Conservation (phyloP, 768 basidiomycete genomes). For the Boletus speciosus region DNA sequence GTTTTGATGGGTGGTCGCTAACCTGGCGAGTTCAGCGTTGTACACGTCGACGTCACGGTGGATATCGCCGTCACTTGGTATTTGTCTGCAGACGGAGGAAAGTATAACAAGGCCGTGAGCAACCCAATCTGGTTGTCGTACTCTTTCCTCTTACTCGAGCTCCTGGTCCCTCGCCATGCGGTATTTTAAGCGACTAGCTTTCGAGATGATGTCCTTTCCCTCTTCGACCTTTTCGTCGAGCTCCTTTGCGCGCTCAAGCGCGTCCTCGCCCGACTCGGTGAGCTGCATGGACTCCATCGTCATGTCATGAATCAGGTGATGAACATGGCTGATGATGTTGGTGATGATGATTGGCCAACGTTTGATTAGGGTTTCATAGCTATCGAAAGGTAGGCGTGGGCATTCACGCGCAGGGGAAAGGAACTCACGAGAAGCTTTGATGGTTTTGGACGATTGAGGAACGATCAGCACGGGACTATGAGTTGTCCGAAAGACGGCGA, state of each 20-base stretch:
- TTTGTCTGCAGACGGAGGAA: slow-evolving; percentile 41
- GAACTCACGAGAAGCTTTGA: slow-evolving; percentile 61
- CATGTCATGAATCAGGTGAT: slow-evolving; percentile 63
- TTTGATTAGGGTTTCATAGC: slow-evolving; percentile 75
- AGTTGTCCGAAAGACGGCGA: background rate
- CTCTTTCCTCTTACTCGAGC: slow-evolving; percentile 50
- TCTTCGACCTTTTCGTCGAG: slow-evolving; percentile 55
- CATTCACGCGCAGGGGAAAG: background rate
- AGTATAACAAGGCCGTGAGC: background rate
- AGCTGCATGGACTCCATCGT: slow-evolving; percentile 38
- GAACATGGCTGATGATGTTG: slow-evolving; percentile 69
- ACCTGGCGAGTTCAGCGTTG: slow-evolving; percentile 63
- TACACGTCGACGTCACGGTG: slow-evolving; percentile 54
- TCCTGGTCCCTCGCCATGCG: slow-evolving; percentile 77
- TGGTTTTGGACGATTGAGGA: background rate
- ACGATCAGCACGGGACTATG: background rate
- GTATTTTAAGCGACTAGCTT: slow-evolving; percentile 77
- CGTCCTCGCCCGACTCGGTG: slow-evolving; percentile 2
- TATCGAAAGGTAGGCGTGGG: slow-evolving; percentile 25
- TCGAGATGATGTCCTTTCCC: slow-evolving; percentile 72
- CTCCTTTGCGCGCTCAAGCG: slow-evolving; percentile 19
- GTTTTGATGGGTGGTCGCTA: slow-evolving; percentile 45
- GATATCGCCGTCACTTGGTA: slow-evolving; percentile 75
- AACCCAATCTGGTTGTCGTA: background rate
- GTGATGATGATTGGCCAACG: slow-evolving; percentile 88